Base-by-base conservation (phyloP, 495 filamentous ascomycete species). In the Podospora didyma region DNA sequence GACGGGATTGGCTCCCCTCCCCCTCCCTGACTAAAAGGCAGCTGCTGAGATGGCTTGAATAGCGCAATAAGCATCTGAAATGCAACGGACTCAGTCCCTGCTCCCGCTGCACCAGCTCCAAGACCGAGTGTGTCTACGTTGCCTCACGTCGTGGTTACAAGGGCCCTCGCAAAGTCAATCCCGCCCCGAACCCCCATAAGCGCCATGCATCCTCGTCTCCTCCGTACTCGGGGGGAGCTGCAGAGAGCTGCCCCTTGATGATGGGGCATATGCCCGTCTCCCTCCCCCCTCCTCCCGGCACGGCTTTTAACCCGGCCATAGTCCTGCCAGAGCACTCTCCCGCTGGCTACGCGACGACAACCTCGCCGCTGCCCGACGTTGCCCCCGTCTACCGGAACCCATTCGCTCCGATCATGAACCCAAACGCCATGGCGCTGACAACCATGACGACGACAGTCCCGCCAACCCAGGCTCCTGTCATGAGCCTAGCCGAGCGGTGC, bases 91-190 rank as follows among this genome's bases (percentile, higher is more conserved):
- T 58, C 20, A 73, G 56, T 42, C 76, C 76, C 21, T 80, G 77
- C 62, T 62, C 67, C 49, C 77, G 77, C 19, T 80, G 77, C 57
- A 63, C 60, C 14, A 53, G 62, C 47, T 72, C 72, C 45, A 69
- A 68, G 50, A 53, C 63, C 19, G 74, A 78, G 57, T 80, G 77
- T 58, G 51, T 73, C 64, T 80, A 78, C 64, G 66, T 80, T 54
- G 69, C 75, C 51, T 80, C 77, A 51, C 75, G 77, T 47, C 76
- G 77, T 51, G 77, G 77, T 47, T 79, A 79, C 66, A 79, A 77
- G 63, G 76, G 76, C 21, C 76, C 76, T 17, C 65, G 75, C 19
- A 71, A 70, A 55, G 65, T 57, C 46, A 63, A 58, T 50, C 64
- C 72, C 37, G 67, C 74, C 16, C 68, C 69, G n/a, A 78, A 79